Evolutionary conservation across 192 early-diverging fungal species (phyloP).

Genomic region (Phycomyces nitens): DNA sequence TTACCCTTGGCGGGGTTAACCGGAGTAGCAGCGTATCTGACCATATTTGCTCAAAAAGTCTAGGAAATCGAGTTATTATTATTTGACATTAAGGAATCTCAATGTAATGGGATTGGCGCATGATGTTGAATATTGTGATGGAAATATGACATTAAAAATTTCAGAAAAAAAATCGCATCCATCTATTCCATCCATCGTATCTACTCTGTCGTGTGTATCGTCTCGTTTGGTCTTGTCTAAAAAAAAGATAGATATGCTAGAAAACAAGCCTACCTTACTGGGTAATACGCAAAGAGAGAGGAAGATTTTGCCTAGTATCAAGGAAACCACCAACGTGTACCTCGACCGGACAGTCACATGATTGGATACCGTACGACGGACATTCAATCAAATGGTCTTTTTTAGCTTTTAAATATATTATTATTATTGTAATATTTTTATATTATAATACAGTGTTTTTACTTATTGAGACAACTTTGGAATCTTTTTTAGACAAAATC

Average conservation of each 20-base stretch:
- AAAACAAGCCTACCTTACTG: neutral
- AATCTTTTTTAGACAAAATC: too few relatives aligned
- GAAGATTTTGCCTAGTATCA: conserved; percentile 1
- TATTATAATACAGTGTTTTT: too few relatives aligned
- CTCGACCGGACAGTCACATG: too few relatives aligned
- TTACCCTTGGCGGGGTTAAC: conserved; percentile 74
- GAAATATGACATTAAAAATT: too few relatives aligned
- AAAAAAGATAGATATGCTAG: neutral
- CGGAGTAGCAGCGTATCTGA: conserved; percentile 79
- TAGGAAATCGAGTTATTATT: neutral
- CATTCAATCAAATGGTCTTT: too few relatives aligned
- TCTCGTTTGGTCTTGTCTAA: neutral
- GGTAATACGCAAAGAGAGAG: conserved; percentile 16
- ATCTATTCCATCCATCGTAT: conserved; percentile 9
- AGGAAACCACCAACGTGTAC: too few relatives aligned
- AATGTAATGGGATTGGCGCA: neutral
- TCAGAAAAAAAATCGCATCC: neutral
- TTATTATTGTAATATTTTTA: too few relatives aligned
- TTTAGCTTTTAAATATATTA: too few relatives aligned
- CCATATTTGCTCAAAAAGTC: conserved; percentile 50
- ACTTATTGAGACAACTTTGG: too few relatives aligned
- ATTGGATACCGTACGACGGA: too few relatives aligned
- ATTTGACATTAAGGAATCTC: neutral
- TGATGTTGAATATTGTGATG: too few relatives aligned
- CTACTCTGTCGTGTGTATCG: neutral